Evolutionary conservation across 306 rosid genomes (phyloP).

Genomic region (Fragaria nilgerrensis): DNA sequence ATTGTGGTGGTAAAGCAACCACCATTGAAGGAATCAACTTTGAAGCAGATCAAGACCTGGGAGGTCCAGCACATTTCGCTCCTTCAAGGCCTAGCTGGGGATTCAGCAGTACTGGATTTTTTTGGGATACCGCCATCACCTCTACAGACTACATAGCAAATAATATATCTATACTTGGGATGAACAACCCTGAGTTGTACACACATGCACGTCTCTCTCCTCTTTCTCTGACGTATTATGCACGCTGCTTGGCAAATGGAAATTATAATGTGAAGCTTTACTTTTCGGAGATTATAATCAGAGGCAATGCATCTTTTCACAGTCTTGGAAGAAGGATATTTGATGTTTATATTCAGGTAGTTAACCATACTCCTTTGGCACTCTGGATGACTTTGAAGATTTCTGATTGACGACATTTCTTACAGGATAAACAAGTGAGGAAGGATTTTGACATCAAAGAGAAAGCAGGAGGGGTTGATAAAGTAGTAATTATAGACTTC

Average conservation of each 20-base stretch:
- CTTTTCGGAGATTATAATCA: constrained; percentile 53
- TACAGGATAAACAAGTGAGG: constrained; percentile 35
- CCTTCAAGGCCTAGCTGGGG: constrained; percentile 35
- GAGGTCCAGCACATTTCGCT: neutral
- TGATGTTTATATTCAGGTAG: constrained; percentile 64
- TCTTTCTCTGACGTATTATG: constrained; percentile 51
- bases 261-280: constrained; percentile 43
- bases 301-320: constrained; percentile 40
- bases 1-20: constrained; percentile 6
- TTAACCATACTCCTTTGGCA: neutral
- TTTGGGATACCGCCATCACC: constrained; percentile 22
- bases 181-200: constrained; percentile 40
- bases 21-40: neutral
- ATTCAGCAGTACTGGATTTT: constrained; percentile 48
- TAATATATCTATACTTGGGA: constrained; percentile 21
- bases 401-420: neutral
- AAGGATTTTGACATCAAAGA: constrained; percentile 48
- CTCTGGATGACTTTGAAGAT: neutral
- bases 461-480: constrained; percentile 32
- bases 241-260: constrained; percentile 53
- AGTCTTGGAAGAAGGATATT: constrained; percentile 58
- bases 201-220: constrained; percentile 50
- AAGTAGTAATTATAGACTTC: constrained; percentile 13
- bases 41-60: neutral
- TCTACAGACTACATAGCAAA: constrained; percentile 29